A percentile compares a stretch with the other conserved stretches of the same genome.
Evolutionary conservation across 2,329 filamentous ascomycete species (phyloP).

Genomic region (Fusarium sp.): DNA sequence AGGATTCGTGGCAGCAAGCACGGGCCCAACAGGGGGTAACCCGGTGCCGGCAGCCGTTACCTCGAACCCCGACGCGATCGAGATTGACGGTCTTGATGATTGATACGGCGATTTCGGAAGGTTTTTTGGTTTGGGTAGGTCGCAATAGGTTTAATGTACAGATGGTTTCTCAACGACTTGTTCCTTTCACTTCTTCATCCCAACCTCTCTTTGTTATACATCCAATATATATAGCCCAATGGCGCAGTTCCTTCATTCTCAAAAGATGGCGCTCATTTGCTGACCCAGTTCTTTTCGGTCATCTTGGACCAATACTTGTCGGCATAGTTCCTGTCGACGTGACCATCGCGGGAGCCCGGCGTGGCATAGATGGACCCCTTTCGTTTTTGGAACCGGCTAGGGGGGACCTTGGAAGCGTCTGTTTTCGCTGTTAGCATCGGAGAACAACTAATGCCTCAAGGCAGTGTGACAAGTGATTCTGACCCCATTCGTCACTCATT

Average conservation of each 20-base stretch:
- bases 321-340: slow-evolving; percentile 66
- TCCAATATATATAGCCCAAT: background rate
- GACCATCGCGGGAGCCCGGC: slow-evolving; percentile 68
- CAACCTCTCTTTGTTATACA: slow-evolving; percentile 21
- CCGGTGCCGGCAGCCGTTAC: slow-evolving; percentile 54
- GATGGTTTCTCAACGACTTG: slow-evolving; percentile 28
- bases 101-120: slow-evolving; percentile 43
- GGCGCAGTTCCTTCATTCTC: background rate
- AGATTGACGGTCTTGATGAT: slow-evolving; percentile 76
- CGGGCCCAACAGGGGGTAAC: slow-evolving; percentile 67
- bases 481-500: slow-evolving; percentile 60
- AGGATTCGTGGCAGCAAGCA: slow-evolving; percentile 89
- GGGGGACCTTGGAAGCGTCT: slow-evolving; percentile 73
- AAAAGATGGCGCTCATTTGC: slow-evolving; percentile 43
- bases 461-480: slow-evolving; percentile 31
- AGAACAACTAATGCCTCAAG: background rate
- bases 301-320: slow-evolving; percentile 68
- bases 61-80: slow-evolving; percentile 85
- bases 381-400: slow-evolving; percentile 72
- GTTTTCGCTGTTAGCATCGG: slow-evolving; percentile 8
- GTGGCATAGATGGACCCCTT: slow-evolving; percentile 74
- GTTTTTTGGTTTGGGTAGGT: slow-evolving; percentile 29
- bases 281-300: slow-evolving; percentile 57
- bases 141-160: slow-evolving; percentile 33
- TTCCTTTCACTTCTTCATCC: slow-evolving; percentile 16